Conservation (phyloP, 1,139 yeast genomes). For the Yamadazyma dushanensis region DNA sequence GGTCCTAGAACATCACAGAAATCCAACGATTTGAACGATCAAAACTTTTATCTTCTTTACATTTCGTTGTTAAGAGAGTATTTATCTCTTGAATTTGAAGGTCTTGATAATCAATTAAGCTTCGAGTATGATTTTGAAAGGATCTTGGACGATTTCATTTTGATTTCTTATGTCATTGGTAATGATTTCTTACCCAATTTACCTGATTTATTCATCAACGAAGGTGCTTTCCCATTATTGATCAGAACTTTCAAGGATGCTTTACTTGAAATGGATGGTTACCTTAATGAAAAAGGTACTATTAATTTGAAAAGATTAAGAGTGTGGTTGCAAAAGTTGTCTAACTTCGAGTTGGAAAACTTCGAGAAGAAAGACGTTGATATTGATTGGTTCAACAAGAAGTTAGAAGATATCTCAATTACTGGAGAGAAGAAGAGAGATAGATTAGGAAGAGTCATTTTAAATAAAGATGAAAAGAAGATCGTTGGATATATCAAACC, state of each 20-base stretch:
- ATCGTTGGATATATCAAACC: slow-evolving; percentile 61
- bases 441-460: slow-evolving; percentile 61
- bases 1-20: slow-evolving; percentile 53
- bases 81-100: slow-evolving; percentile 79
- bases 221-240: slow-evolving; percentile 92
- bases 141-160: slow-evolving; percentile 86
- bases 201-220: slow-evolving; percentile 89
- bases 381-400: slow-evolving; percentile 87
- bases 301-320: slow-evolving; percentile 74
- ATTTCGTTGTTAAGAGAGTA: slow-evolving; percentile 88
- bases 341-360: slow-evolving; percentile 75
- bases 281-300: slow-evolving; percentile 78
- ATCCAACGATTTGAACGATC: slow-evolving; percentile 64
- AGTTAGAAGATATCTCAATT: slow-evolving; percentile 75
- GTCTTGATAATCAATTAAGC: slow-evolving; percentile 57
- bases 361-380: slow-evolving; percentile 83
- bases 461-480: slow-evolving; percentile 74
- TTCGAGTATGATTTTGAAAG: slow-evolving; percentile 87
- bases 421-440: slow-evolving; percentile 70
- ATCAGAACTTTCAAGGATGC: slow-evolving; percentile 85
- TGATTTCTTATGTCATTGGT: slow-evolving; percentile 92
- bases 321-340: slow-evolving; percentile 68
- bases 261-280: slow-evolving; percentile 74
- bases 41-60: slow-evolving; percentile 81
- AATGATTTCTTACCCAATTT: slow-evolving; percentile 98